Base-by-base conservation (phyloP, 169 alveolate species). In the Neospora caninum region DNA sequence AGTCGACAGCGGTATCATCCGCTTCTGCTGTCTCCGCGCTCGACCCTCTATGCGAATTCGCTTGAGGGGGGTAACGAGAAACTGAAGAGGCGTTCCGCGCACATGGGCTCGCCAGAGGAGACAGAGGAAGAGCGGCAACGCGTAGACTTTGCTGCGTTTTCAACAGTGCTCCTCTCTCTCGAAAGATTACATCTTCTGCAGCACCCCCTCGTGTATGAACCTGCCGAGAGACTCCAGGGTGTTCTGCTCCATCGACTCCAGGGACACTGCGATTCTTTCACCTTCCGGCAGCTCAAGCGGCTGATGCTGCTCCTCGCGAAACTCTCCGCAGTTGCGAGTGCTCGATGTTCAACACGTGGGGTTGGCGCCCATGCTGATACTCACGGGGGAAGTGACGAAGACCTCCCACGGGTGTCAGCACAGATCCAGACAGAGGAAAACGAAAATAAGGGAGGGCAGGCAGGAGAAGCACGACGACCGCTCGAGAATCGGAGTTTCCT, bases 271-370 rank as follows among this genome's bases (percentile, higher is more conserved):
- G 67, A 42, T n/a, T 18, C 89, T 36, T 82, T 82, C 67, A 82
- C 36, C 7, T 82, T 82, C 36, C 89, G 41, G 38, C 89, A 82
- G 16, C 89, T 82, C n/a, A 82, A 82, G 67, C 89, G 67, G 18
- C 89, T 82, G 39, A 39, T 82, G 89, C 67, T 82, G 89, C 89
- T 82, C 38, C 89, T 82, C n/a, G 89, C 89, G 67, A 82, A 42
- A 42, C 89, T 82, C 36, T 18, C 89, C 9, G 54, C 89, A 49
- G 34, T 31, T 20, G 78, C 10, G 13, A 64, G 78, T n/a, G 25
- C 78, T 25, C 29, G 78, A 64, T 25, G 78, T 7, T 64, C 78
- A 29, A 25, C 34, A 7, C 78, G 78, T 0, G 78, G 34, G 58
- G 58, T 0, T 49, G 58, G 58, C 58, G 18, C 9, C 58, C 58